Evolutionary conservation across 2,329 filamentous ascomycete genomes (phyloP), one percentile per base, ranked within the genome.

Genomic region (Monosporascus sp.): DNA sequence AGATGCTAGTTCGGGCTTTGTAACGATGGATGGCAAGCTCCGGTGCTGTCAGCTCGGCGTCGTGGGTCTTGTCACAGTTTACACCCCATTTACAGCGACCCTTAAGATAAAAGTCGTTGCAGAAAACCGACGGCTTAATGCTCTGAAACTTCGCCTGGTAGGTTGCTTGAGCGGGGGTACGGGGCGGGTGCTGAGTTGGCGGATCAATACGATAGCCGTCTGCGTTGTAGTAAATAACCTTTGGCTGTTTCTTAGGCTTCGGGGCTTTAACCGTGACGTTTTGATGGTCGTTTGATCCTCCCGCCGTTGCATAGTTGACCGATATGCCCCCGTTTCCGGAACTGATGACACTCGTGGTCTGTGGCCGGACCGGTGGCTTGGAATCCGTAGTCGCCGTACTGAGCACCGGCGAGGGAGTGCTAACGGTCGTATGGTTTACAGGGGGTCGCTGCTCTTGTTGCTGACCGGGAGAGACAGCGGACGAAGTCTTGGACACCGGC

Each of bases 11-110:
- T 47, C 67, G 61, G 7, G 67, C 67, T 53, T 69, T 69, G 55
- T 69, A 69, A 51, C 67, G 65, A 51, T 69, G 67, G 37, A 69
- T 69, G 43, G 66, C 61, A n/a, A 69, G 59, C 53, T 69, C 67
- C 15, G 60, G 54, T 3, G 53, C 47, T 1, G 62, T 67, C 54
- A 69, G 55, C 38, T 66, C 63, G 11, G 64, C 55, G 39, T 68
- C 62, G 45, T 69, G 67, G 20, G 63, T 62, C 47, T 68, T 65
- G 45, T 69, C 65, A 52, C 67, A 69, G 46, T 60, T 56, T 17
- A 60, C 49, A 27, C 58, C 59, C 57, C 65, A 64, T 45, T 63
- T 63, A 52, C 67, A 69, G 22, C 52, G 56, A 6, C 66, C 66
- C 39, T 66, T 65, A 15, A 69, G 64, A 53, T 69, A 69, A 52